These are phyloP conservation scores for Aegilops longissima DNA, from an alignment of 176 grass and related monocot genomes.

Conservation along the genomic window DNA sequence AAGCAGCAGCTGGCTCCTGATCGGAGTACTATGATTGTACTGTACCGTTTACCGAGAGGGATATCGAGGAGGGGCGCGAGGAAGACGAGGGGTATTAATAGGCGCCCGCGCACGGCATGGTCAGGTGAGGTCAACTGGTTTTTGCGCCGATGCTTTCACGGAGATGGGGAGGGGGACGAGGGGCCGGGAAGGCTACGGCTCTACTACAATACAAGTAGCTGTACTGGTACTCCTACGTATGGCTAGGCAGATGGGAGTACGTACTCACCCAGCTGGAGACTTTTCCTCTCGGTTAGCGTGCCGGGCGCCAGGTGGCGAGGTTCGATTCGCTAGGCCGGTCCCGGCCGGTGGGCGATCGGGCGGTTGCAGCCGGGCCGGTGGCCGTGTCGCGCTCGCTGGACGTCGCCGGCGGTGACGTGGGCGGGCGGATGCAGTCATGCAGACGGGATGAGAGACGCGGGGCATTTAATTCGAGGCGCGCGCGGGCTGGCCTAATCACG, in stretches of 20 bases:
- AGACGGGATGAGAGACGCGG: not conserved
- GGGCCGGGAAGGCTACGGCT: not conserved
- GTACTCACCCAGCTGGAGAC: not conserved
- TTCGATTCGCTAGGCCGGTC: conserved; percentile 12
- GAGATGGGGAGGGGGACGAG: not conserved
- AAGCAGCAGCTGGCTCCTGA: not conserved
- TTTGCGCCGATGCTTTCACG: not conserved
- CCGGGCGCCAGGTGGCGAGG: conserved; percentile 39
- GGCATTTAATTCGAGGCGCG: not conserved
- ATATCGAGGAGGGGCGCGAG: conserved; percentile 7
- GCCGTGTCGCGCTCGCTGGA: conserved; percentile 21
- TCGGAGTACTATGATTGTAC: not conserved
- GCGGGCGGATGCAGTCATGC: conserved; percentile 9
- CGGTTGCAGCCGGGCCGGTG: not conserved
- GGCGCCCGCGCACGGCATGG: not conserved
- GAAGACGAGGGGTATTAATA: conserved; percentile 42
- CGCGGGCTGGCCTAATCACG: conserved; percentile 20
- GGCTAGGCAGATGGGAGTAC: not conserved
- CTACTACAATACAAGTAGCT: not conserved
- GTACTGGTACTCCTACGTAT: not conserved
- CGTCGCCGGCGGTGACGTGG: not conserved
- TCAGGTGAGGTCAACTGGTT: conserved; percentile 60
- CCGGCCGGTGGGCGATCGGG: not conserved
- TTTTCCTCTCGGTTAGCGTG: conserved; percentile 22
- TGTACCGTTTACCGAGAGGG: conserved; percentile 10